Evolutionary conservation across 768 basidiomycete species (phyloP), one percentile per base, ranked within the genome.

Genomic region (Podaxis mareebaensis): DNA sequence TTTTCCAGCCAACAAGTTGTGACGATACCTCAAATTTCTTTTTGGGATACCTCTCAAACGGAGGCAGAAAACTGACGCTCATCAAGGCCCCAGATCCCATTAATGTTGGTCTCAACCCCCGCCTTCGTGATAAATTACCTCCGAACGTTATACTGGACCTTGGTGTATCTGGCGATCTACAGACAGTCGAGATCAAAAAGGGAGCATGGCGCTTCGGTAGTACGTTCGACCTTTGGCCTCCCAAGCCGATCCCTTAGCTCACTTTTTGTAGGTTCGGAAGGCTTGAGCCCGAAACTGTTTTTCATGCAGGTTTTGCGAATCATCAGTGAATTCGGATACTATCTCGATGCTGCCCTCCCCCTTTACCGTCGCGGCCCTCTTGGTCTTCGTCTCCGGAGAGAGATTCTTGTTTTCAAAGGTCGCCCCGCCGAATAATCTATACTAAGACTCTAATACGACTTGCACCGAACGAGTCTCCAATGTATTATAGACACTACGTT

Each of bases 371-470:
- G 77, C 68, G 79, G 80, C 46, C 71, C 81, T 53, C 66, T 83
- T 56, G 77, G 80, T 13, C 70, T 81, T 53, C 78, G 79, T 28
- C 67, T 74, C 13, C 79, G 81, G 62, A 83, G 79, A 68, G 90
- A 91, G 71, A 67, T 90, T 15, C 84, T 90, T 76, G 78, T 92
- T 26, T 90, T 92, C 77, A 82, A 81, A 66, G 78, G 86, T 55
- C 69, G 69, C 61, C 39, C 57, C 3, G 60, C 66, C 13, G 53
- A 61, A n/a, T 57, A 40, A 55, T 20, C 44, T 15, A 26, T 54
- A 40, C 39, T n/a, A 33, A 7, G 13, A 48, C 53, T 55, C 40
- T 61, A 49, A 36, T 38, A 54, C 60, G n/a, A 17, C 39, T 24
- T 7, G 22, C 24, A n/a, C 38, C 8, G 36, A 30, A 30, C 22